Evolutionary conservation across 1,139 yeast species (phyloP), one percentile per base, ranked within the genome.

Genomic region (Scheffersomyces segobiensis): DNA sequence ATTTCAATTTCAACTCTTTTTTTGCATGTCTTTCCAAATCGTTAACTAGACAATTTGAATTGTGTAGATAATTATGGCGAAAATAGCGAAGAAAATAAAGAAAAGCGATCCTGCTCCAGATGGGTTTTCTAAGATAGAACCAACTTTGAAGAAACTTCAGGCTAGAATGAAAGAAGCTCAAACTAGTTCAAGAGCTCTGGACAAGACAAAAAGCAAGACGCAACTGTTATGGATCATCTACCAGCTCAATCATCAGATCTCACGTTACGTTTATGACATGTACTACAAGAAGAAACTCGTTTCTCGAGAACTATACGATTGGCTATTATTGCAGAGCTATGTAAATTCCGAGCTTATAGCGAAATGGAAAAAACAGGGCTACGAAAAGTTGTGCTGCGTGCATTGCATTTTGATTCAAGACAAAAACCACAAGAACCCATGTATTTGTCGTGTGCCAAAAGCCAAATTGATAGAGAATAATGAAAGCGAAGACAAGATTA

Each of bases 331-430:
- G 62, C 87, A 90, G 66, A 83, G 86, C 58, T 85, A 86, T 65
- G 90, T 85, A 1, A 95, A 93, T 69, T 85, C 79, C 6, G 82
- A 85, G 52, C 76, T 93, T 59, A 91, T 93, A 49, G 96, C 97
- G 47, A 93, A 93, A 71, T 93, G 98, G 98, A 87, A 87, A 72
- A 92, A 91, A 68, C 88, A 86, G 68, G 98, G 98, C 8, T 93
- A 93, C 72, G 98, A 93, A 69, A 84, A 88, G 60, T 75, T 93
- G 57, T 93, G 98, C 68, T 93, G 98, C 69, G 73, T 93, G 60
- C 82, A 85, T 63, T 93, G 98, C 69, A 91, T 93, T 50, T 86
- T 87, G 65, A 79, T 81, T n/a, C 76, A 73, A 50, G 91, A 88
- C 62, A 86, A 81, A 53, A 84, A 84, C 64, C 88, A 87, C 63